phyloP scores from a whole-genome alignment of 1,139 yeast species.

The Lodderomyces jiufengensis region DNA sequence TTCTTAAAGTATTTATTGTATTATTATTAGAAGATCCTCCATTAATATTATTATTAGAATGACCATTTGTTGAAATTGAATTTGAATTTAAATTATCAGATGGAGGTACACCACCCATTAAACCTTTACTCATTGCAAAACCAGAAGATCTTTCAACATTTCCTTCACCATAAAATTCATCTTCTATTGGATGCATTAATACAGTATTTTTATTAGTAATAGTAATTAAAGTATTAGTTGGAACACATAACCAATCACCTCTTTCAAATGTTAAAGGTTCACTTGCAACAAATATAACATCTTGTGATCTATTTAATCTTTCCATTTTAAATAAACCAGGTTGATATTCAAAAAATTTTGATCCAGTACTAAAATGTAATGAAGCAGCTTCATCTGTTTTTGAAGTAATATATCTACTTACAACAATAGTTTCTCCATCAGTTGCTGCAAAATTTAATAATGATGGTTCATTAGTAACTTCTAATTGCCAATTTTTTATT shows the following conservation, averaged over 20 bases:
- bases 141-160: constrained; percentile 66
- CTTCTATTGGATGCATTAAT: constrained; percentile 83
- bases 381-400: constrained; percentile 95
- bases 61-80: no score
- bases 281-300: constrained; percentile 92
- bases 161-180: constrained; percentile 79
- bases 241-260: constrained; percentile 96
- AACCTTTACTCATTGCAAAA: constrained; percentile 86
- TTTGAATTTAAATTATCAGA: no score
- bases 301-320: constrained; percentile 85
- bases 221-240: constrained; percentile 85
- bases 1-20: no score
- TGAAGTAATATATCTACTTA: constrained; percentile 84
- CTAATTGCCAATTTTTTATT: constrained; percentile 64
- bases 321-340: constrained; percentile 95
- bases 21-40: no score
- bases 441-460: constrained; percentile 91
- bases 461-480: constrained; percentile 64
- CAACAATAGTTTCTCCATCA: constrained; percentile 86
- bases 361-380: constrained; percentile 89
- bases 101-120: constrained; percentile 53
- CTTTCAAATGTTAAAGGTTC: constrained; percentile 96
- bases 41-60: no score
- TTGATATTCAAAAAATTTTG: constrained; percentile 81
- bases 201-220: constrained; percentile 78